Base-by-base conservation (phyloP, 306 rosid genomes). In the Morella rubra region DNA sequence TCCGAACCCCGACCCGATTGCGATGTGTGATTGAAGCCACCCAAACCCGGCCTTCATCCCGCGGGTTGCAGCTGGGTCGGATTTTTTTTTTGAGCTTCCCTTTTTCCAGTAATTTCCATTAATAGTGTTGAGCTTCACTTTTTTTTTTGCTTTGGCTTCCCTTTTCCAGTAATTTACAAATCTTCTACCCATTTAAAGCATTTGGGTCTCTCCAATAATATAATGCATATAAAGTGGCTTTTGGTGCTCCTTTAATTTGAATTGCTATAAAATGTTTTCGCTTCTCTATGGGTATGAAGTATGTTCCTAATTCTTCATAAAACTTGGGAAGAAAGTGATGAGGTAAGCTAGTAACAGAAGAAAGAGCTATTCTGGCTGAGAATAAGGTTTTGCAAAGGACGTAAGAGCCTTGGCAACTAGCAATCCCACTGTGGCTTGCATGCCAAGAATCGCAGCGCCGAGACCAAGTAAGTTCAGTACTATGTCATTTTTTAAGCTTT, bases 321-420 rank as follows among this genome's bases (percentile, higher is more conserved):
- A 14, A 69, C 19, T 16, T 50, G 49, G 46, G 45, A 58, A 52
- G 51, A 62, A 56, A 24, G 50, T 47, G 46, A 47, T 52, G 37
- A 20, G 55, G 19, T 44, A 54, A 67, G 74, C 59, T 71, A 81
- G 44, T 72, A 75, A 77, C 44, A 46, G 73, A 12, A 65, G 32
- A 77, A 16, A 59, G 49, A 78, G 27, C 6, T 12, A 70, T 52
- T 45, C n/a, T 51, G 40, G 10, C 65, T 52, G 97, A 81, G 89
- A 86, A 83, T 85, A 96, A 11, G 99, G 99, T 83, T 75, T 88
- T n/a, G 93, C 93, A 0, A 98, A 82, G 75, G 98, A 61, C 51
- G 98, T 96, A 80, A 96, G 97, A 85, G 98, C 98, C 86, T 96
- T 96, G 6, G 97, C 99, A 76, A 96, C 99, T 80, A 96, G 83